Percentiles rank a stretch among this genome's conserved stretches.
These are phyloP conservation scores for Gossypium sturtianum DNA, from an alignment of 345 rosid genomes.

Conservation along the genomic window DNA sequence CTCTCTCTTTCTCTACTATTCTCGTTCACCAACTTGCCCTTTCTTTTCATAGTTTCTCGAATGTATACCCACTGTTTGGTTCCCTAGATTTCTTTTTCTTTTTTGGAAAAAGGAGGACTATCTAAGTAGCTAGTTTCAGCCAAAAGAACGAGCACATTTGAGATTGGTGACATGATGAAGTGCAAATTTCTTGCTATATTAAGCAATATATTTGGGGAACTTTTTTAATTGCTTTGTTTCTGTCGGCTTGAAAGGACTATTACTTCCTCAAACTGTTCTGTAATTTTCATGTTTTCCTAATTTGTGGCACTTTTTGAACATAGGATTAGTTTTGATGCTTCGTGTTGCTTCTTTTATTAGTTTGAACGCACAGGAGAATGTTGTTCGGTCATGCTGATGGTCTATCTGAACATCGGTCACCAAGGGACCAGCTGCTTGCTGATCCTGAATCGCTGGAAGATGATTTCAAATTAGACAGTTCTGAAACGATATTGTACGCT, in stretches of 20 bases:
- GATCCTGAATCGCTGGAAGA: conserved; percentile 40
- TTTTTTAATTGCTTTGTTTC: background rate
- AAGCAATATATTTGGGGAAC: background rate
- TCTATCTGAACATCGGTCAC: conserved; percentile 38
- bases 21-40: background rate
- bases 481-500: conserved; percentile 37
- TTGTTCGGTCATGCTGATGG: conserved; percentile 47
- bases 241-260: background rate
- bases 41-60: background rate
- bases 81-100: background rate
- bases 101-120: background rate
- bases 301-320: background rate
- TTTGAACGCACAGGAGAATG: conserved; percentile 29
- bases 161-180: background rate
- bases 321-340: background rate
- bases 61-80: background rate
- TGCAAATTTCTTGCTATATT: background rate
- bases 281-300: background rate
- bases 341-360: conserved; percentile 2
- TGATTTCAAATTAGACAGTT: conserved; percentile 25
- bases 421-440: conserved; percentile 31
- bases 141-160: background rate
- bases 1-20: background rate
- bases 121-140: background rate
- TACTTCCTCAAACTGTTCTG: background rate